These are phyloP conservation scores for Penicillium paneum DNA, from an alignment of 2,329 filamentous ascomycete species.

Conservation along the genomic window DNA sequence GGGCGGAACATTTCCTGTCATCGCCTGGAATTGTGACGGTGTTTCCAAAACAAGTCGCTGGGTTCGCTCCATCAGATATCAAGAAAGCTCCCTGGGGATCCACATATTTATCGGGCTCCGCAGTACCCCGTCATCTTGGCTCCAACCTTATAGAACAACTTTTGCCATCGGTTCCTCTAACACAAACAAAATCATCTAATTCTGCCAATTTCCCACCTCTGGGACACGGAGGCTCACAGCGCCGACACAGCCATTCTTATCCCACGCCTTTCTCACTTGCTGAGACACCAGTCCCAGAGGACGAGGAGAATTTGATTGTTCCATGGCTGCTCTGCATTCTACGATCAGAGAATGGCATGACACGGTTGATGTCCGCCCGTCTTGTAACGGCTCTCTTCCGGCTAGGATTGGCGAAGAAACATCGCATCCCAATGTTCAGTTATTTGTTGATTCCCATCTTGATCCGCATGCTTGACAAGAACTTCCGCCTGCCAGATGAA, in stretches of 20 bases:
- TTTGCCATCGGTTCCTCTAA: constrained; percentile 51
- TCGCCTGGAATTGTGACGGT: constrained; percentile 67
- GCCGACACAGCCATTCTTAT: constrained; percentile 37
- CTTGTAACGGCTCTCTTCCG: constrained; percentile 68
- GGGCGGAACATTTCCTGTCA: constrained; percentile 67
- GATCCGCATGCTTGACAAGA: constrained; percentile 61
- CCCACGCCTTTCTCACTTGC: constrained; percentile 34
- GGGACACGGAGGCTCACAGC: constrained; percentile 41
- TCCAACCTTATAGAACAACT: constrained; percentile 63
- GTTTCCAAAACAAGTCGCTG: constrained; percentile 57
- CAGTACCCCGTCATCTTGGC: constrained; percentile 45
- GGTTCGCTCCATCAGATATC: constrained; percentile 51
- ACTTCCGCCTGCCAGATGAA: constrained; percentile 40
- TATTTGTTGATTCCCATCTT: constrained; percentile 68
- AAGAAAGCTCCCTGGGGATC: constrained; percentile 52
- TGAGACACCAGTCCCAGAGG: constrained; percentile 49
- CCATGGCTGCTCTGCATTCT: constrained; percentile 69
- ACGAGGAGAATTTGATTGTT: constrained; percentile 67
- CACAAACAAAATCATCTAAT: constrained; percentile 30
- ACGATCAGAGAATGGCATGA: constrained; percentile 56
- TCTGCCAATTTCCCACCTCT: constrained; percentile 54
- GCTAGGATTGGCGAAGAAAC: constrained; percentile 62
- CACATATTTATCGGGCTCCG: constrained; percentile 53
- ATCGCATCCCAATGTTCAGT: constrained; percentile 62
- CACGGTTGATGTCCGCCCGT: constrained; percentile 65